A percentile compares a stretch with the other conserved stretches of the same genome.
Evolutionary conservation across 1,284 basidiomycete species (phyloP).

Genomic region (Kalmanozyma brasiliensis): DNA sequence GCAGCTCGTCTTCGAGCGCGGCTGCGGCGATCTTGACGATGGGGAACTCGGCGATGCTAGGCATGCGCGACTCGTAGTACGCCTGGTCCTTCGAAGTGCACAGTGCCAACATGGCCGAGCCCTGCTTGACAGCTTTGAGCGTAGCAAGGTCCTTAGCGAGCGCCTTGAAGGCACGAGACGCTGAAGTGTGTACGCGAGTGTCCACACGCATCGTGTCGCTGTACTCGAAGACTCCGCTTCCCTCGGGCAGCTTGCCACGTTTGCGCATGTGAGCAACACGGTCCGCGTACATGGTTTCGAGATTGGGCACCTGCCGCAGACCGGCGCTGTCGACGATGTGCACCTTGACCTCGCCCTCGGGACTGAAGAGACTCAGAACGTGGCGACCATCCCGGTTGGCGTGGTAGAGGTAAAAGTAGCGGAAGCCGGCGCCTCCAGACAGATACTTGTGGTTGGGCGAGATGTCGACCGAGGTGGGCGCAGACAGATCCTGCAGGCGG

Average conservation of each 20-base stretch:
- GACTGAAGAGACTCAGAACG: constrained; percentile 88
- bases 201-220: constrained; percentile 78
- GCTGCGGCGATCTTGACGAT: constrained; percentile 85
- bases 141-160: constrained; percentile 85
- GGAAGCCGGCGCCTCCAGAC: constrained; percentile 77
- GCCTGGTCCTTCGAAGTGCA: constrained; percentile 85
- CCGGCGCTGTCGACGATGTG: constrained; percentile 91
- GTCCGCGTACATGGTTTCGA: constrained; percentile 79
- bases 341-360: constrained; percentile 72
- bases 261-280: constrained; percentile 70
- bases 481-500: constrained; percentile 80
- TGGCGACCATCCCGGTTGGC: constrained; percentile 81
- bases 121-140: constrained; percentile 75
- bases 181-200: constrained; percentile 80
- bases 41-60: constrained; percentile 81
- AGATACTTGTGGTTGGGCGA: constrained; percentile 75
- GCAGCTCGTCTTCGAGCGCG: constrained; percentile 75
- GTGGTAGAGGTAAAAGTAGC: constrained; percentile 93
- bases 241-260: constrained; percentile 49
- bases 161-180: constrained; percentile 83
- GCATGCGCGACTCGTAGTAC: constrained; percentile 82
- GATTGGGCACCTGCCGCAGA: constrained; percentile 82
- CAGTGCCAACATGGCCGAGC: constrained; percentile 79
- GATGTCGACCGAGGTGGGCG: constrained; percentile 42
- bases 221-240: constrained; percentile 74